Percentiles rank a stretch among this genome's conserved stretches.
Conservation (phyloP, 345 rosid species). For the Dipteronia sinensis region DNA sequence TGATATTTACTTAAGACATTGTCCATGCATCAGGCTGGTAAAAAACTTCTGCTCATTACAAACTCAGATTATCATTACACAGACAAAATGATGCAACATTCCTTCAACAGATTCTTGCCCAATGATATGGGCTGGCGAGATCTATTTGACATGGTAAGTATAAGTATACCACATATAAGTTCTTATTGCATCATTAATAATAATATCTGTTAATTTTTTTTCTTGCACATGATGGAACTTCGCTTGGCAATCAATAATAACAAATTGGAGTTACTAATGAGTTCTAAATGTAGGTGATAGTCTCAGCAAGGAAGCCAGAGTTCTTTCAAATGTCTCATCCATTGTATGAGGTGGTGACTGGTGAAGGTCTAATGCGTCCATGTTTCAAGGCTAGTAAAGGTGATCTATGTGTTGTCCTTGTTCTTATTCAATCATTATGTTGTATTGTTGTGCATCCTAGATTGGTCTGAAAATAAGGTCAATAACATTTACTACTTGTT, state of each 20-base stretch:
- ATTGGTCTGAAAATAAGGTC: not conserved
- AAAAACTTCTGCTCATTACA: slow-evolving; percentile 91
- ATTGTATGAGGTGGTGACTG: slow-evolving; percentile 89
- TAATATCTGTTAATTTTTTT: not conserved
- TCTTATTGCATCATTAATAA: not conserved
- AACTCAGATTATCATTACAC: slow-evolving; percentile 95
- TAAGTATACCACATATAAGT: slow-evolving; percentile 27
- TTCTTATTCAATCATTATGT: slow-evolving; percentile 16
- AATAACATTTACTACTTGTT: not conserved
- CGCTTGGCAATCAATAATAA: not conserved
- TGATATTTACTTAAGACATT: slow-evolving; percentile 15
- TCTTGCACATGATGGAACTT: not conserved
- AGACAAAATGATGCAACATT: slow-evolving; percentile 96
- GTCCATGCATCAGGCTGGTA: slow-evolving; percentile 75
- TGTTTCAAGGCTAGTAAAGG: slow-evolving; percentile 91
- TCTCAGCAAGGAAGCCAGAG: slow-evolving; percentile 97
- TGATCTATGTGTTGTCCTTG: slow-evolving; percentile 30
- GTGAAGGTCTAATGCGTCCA: slow-evolving; percentile 95
- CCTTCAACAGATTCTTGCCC: slow-evolving; percentile 86
- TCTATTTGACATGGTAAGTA: slow-evolving; percentile 81
- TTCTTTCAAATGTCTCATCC: slow-evolving; percentile 99
- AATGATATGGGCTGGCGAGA: slow-evolving; percentile 95
- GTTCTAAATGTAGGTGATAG: slow-evolving; percentile 61
- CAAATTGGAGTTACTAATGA: not conserved
- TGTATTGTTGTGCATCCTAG: not conserved